Evolutionary conservation across 306 rosid genomes (phyloP), one percentile per base, ranked within the genome.

Genomic region (Pyrus communis): DNA sequence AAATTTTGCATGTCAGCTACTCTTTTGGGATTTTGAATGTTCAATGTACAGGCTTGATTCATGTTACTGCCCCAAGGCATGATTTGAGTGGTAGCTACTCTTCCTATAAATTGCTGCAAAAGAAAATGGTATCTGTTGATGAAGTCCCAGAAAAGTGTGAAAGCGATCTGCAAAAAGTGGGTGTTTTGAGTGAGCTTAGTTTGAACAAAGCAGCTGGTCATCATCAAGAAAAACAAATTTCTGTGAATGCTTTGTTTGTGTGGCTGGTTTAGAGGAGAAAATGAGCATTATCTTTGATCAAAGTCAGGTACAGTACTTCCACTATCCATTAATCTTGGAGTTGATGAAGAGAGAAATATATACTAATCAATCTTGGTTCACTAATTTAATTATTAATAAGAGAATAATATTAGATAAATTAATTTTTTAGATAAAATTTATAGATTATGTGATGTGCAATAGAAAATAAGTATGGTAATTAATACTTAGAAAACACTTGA

Each of bases 41-140:
- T 71, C 9, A 11, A 31, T 11, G 64, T 4, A 58, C 9, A 54
- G 4, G 22, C 63, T 21, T 71, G 33, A 71, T 31, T 30, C 45
- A 31, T 35, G 42, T 38, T 38, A 38, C 42, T 38, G 42, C 42
- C 42, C 42, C 42, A 38, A 38, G 42, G 42, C 42, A 38, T 38
- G 42, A 11, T 72, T 57, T 72, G 65, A 71, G 46, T 57, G 35
- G 52, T 11, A 54, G 30, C 63, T 58, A 58, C 30, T 54, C 19
- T 15, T 23, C 68, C 77, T 42, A 23, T 58, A 40, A 40, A 38
- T 40, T 73, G 19, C 77, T 23, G 35, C 68, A 42, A 59, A 59
- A 60, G 69, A 74, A 74, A 74, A 74, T 61, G 60, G 31, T 61
- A 14, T 73, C 59, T 62, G 25, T 9, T 38, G 77, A 72, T 71